Evolutionary conservation across 805 yeast species (phyloP).

Genomic region (Candida yuanshanica): DNA sequence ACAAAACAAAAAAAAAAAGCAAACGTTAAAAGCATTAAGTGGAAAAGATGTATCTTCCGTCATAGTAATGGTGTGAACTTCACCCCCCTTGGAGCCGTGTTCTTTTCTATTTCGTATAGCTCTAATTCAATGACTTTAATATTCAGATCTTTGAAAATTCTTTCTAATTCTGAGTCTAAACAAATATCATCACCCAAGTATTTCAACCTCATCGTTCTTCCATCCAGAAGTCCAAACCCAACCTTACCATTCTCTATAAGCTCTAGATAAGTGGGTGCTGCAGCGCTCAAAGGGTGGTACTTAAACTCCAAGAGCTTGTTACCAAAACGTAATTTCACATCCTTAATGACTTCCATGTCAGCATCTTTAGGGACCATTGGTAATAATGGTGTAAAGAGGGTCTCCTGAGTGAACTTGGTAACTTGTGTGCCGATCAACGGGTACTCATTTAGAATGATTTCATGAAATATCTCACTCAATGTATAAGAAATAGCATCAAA

Average conservation of each 20-base stretch:
- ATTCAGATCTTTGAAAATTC: conserved; percentile 16
- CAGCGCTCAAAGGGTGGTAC: conserved; percentile 56
- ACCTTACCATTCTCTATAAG: conserved; percentile 70
- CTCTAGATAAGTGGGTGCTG: conserved; percentile 78
- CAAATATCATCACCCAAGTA: conserved; percentile 12
- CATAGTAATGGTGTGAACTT: conserved; percentile 24
- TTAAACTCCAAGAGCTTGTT: conserved; percentile 55
- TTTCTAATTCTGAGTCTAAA: conserved; percentile 13
- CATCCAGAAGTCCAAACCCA: conserved; percentile 42
- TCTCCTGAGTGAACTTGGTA: conserved; percentile 20
- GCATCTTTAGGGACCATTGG: conserved; percentile 33
- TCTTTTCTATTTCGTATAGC: conserved; percentile 16
- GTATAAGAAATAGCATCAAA: conserved; percentile 64
- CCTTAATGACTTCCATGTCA: conserved; percentile 28
- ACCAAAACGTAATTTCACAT: conserved; percentile 45
- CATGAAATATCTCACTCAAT: conserved; percentile 63
- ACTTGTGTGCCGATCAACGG: conserved; percentile 51
- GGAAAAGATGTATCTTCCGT: neutral
- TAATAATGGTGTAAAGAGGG: conserved; percentile 18
- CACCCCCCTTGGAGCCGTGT: conserved; percentile 1
- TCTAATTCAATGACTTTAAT: conserved; percentile 11
- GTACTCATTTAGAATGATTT: conserved; percentile 52
- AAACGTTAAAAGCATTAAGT: neutral
- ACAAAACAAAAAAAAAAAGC: neutral
- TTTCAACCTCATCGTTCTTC: conserved; percentile 14